Base-by-base conservation (phyloP, 2,329 filamentous ascomycete genomes). In the Aureobasidium sp. region DNA sequence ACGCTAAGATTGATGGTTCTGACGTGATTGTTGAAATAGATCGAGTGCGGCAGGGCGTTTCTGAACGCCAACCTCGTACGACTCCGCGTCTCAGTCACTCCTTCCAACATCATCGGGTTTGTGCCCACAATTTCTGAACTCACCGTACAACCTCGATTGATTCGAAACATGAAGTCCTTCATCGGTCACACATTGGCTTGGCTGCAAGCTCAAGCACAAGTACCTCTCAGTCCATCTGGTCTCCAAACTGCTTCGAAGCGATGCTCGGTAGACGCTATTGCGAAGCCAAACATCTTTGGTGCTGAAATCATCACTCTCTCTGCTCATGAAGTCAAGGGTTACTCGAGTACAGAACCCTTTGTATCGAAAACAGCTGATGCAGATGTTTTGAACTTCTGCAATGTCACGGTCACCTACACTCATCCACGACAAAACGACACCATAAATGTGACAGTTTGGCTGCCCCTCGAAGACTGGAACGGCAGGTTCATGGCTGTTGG, bases 401-500 rank as follows among this genome's bases (percentile, higher is more conserved):
- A 75, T 33, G 61, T 76, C 52, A 75, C 70, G 5, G 63, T 76
- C 42, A 73, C 70, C 1, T 74, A 74, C 62, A 75, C 73, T 5
- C 74, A 77, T 61, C 69, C 70, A 5, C 73, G 72, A 1, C 65
- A 67, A 44, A 64, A 71, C 59, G 74, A 77, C 53, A 67, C 19
- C 1, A 67, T 77, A 58, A 66, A 72, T 27, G 67, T 71, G 5
- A 65, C 68, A 31, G 61, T 71, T 17, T 72, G 69, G 69, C 68
- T 77, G 8, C 74, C 74, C 0, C 64, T 71, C 1, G 52, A 61
- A 50, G 42, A 64, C 60, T 69, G 73, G 73, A 72, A 71, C 61
- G 70, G 70, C 1, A 71, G 74, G 0, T 71, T 79, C 33, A 67
- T 71, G 52, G 73, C 68, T 14, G 65, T 71, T 0, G 78, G 78